Evolutionary conservation across 768 basidiomycete genomes (phyloP), one percentile per base, ranked within the genome.

Genomic region (Strobilomyces dryophilus): DNA sequence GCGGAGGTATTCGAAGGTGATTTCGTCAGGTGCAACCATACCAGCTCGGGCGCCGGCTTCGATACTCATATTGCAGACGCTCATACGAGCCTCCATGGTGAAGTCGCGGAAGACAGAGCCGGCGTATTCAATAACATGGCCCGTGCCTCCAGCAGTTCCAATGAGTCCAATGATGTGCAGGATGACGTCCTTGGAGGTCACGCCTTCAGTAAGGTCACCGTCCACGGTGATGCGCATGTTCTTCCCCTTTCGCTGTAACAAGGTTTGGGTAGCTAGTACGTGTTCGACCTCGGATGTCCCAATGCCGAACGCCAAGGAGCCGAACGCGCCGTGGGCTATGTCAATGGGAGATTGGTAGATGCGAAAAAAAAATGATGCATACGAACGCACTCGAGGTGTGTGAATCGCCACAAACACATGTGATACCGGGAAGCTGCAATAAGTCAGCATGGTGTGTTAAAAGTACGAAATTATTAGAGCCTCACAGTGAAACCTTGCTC

Each of bases 241-340:
- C 74, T 92, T 92, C 51, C 83, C 81, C 71, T 93, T 92, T 66
- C 79, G 83, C 72, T 95, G 92, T 56, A 91, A 74, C 20, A 95
- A 76, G 45, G 90, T 92, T 70, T 95, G 92, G 8, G 92, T 95
- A 14, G 92, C 92, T 45, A 95, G 84, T 58, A 94, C 92, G 67
- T 95, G 92, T 66, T 95, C 92, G 61, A 95, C 92, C 66, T 95
- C 92, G 46, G 91, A 93, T 12, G 92, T 95, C 37, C 92, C 92
- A 61, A 95, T 94, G 55, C 92, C 92, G 62, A 94, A 95, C 0
- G 92, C 92, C 56, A 95, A 79, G 44, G 92, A 92, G 44, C 92
- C 92, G 65, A 95, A 95, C 3, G 92, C 92, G 45, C 92, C 92
- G 66, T 95, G 92, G 12, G 92, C 88, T 90, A 40, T 39, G 34